These are phyloP conservation scores for Sedum album DNA, from an alignment of 164 flowering plant genomes.

Conservation along the genomic window DNA sequence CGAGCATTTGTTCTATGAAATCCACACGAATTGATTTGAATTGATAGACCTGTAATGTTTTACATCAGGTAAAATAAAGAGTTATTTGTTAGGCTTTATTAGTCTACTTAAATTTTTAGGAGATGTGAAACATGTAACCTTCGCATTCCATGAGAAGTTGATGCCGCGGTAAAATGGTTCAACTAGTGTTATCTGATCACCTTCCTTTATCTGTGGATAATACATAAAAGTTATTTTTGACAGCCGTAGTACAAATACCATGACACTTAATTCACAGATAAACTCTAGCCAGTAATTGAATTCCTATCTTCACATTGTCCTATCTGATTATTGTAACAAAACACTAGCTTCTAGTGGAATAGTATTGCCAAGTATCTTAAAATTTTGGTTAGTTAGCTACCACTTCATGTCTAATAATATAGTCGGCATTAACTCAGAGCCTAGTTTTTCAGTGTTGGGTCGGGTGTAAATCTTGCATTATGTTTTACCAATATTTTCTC, in stretches of 20 bases:
- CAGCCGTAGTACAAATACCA: not conserved
- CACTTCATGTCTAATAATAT: not conserved
- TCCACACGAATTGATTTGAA: slow-evolving; percentile 80
- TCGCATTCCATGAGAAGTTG: slow-evolving; percentile 64
- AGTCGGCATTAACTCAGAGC: not conserved
- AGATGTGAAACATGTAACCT: slow-evolving; percentile 32
- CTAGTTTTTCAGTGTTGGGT: not conserved
- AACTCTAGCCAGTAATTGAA: not conserved
- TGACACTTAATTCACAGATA: not conserved
- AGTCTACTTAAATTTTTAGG: not conserved
- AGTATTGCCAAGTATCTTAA: not conserved
- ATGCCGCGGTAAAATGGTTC: slow-evolving; percentile 46
- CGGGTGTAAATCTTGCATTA: not conserved
- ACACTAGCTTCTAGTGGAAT: not conserved
- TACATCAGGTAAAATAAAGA: not conserved
- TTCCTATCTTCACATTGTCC: not conserved
- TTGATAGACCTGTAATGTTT: slow-evolving; percentile 37
- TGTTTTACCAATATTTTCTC: not conserved
- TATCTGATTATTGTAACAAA: not conserved
- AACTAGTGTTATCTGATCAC: slow-evolving; percentile 59
- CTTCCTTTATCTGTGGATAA: slow-evolving; percentile 58
- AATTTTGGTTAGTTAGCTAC: not conserved
- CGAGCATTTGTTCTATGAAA: slow-evolving; percentile 61
- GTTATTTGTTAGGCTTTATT: not conserved
- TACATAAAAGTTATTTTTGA: slow-evolving; percentile 1